A percentile compares a stretch with the other conserved stretches of the same genome.
These are phyloP conservation scores for Cynara cardunculus DNA, from an alignment of 129 eudicot genomes.

Conservation along the genomic window DNA sequence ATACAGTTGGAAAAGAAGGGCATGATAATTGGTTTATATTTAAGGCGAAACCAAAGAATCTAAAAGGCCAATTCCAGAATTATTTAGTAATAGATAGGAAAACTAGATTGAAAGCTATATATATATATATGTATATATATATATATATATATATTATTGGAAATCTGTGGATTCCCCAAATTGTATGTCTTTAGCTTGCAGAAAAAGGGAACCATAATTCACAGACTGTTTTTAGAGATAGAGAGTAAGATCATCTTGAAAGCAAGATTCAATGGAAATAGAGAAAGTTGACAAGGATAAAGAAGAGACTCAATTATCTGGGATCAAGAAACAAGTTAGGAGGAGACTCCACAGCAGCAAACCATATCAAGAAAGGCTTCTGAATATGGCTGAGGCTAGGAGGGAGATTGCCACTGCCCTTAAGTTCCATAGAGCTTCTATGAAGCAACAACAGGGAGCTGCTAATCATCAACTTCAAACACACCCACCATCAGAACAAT, in stretches of 20 bases:
- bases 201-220: slow-evolving; percentile 20
- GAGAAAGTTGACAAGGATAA: slow-evolving; percentile 32
- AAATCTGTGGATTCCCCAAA: slow-evolving; percentile 33
- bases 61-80: slow-evolving; percentile 16
- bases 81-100: slow-evolving; percentile 34
- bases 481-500: slow-evolving; percentile 22
- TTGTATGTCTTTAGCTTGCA: slow-evolving; percentile 32
- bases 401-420: slow-evolving; percentile 87
- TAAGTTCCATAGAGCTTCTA: slow-evolving; percentile 81
- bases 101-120: slow-evolving; percentile 32
- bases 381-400: slow-evolving; percentile 86
- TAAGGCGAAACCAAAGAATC: no score
- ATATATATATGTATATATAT: slow-evolving; percentile 42
- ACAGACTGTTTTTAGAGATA: slow-evolving; percentile 34
- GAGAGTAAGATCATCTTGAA: slow-evolving; percentile 18
- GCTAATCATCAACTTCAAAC: slow-evolving; percentile 24
- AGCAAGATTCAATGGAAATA: slow-evolving; percentile 32
- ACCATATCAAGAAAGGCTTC: slow-evolving; percentile 69
- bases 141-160: slow-evolving; percentile 46
- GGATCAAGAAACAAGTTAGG: slow-evolving; percentile 56
- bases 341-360: slow-evolving; percentile 74
- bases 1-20: slow-evolving; percentile 21
- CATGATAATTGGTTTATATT: background rate
- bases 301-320: slow-evolving; percentile 2
- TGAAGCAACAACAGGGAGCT: slow-evolving; percentile 52